Evolutionary conservation across 495 filamentous ascomycete genomes (phyloP), one percentile per base, ranked within the genome.

Genomic region (Aspergillus bertholletiae): DNA sequence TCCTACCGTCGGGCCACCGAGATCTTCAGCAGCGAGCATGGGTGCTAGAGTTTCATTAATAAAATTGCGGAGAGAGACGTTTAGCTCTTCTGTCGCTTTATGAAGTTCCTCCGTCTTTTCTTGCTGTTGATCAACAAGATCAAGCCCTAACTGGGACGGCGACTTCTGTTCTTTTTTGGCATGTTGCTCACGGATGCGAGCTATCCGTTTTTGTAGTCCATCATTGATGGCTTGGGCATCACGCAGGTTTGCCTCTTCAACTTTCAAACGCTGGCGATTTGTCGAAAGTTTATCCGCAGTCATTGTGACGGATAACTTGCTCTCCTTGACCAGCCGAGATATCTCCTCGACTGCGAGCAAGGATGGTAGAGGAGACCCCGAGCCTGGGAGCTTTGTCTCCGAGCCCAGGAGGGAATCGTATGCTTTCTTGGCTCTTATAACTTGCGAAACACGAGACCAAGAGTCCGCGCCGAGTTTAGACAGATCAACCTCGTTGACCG

Each of bases 1-100:
- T 11, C 92, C 92, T 1, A 92, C 89, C 7, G 90, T 85, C 0
- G 92, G 91, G 0, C 92, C 92, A 5, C 92, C 92, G 9, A 90
- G 76, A 61, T 90, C 88, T 72, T 96, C 92, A 0, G 88, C 89
- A 13, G 90, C 90, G 27, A 96, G 74, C 89, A 93, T 91, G 0
- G 80, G 70, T 6, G 87, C 88, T 2, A 96, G 80, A 39, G 86
- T 79, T 15, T 84, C 74, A 52, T 87, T 80, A 17, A 92, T 82
- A 53, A 96, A 96, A n/a, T 71, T 76, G 59, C 87, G 79, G 18
- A 95, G 75, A 2, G 81, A 80, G 24, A 76, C 74, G 13, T 87
- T 76, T 22, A 94, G 71, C 8, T 68, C 74, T 2, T 69, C 71
- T 0, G 83, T 86, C 45, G 84, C 76, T 27, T 66, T 72, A 24